Evolutionary conservation across 495 filamentous ascomycete genomes (phyloP).

Genomic region (Trichoderma erinaceum): DNA sequence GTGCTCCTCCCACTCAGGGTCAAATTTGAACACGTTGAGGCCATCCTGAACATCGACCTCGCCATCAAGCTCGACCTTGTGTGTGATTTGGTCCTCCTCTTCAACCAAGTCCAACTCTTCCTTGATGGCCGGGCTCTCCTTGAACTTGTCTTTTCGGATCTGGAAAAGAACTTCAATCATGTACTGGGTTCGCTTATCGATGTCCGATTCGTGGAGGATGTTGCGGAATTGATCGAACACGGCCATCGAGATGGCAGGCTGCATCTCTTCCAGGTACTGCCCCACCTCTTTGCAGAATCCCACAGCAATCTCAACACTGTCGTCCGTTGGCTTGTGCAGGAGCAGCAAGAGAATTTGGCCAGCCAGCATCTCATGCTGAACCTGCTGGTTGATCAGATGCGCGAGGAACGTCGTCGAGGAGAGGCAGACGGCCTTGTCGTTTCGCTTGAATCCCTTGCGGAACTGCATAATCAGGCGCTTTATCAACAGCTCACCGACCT

Average conservation of each 20-base stretch:
- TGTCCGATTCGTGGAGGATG: conserved; percentile 90
- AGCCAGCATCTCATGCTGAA: conserved; percentile 86
- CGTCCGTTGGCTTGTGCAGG: conserved; percentile 90
- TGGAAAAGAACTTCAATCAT: conserved; percentile 99
- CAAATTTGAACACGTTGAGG: conserved; percentile 92
- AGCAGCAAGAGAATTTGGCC: conserved; percentile 86
- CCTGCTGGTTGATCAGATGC: conserved; percentile 90
- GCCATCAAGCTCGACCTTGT: conserved; percentile 70
- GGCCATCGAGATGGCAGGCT: conserved; percentile 69
- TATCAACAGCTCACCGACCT: conserved; percentile 85
- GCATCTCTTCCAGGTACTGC: conserved; percentile 92
- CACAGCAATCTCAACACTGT: conserved; percentile 96
- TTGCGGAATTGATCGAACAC: conserved; percentile 94
- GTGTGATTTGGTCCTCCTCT: conserved; percentile 96
- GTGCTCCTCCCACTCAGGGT: conserved; percentile 81
- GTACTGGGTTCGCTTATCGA: conserved; percentile 94
- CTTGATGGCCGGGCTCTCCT: conserved; percentile 83
- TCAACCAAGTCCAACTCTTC: conserved; percentile 94
- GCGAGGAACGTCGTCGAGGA: conserved; percentile 90
- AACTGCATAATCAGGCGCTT: conserved; percentile 87
- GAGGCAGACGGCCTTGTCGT: conserved; percentile 92
- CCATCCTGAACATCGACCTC: conserved; percentile 76
- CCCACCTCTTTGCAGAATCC: conserved; percentile 86
- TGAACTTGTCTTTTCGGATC: conserved; percentile 91
- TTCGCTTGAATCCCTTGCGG: conserved; percentile 89